Base-by-base conservation (phyloP, 2,329 filamentous ascomycete species). In the Cytospora piceae region DNA sequence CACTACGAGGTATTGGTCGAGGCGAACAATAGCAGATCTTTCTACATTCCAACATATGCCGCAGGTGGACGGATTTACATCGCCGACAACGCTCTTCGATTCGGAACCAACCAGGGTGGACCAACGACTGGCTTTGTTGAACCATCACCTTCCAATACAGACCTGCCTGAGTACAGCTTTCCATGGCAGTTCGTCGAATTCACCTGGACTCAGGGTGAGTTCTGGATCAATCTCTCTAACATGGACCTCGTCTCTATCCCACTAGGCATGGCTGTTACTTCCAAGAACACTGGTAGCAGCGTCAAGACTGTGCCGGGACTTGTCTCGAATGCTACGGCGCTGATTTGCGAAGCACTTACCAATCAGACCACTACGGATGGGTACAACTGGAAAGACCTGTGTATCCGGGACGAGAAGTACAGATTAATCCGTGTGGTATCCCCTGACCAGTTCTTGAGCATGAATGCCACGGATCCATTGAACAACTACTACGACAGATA, bases 181-280 rank as follows among this genome's bases (percentile, higher is more conserved):
- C 27, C 49, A 0, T 66, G 60, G 53, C 54, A 54, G 14, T 66
- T 66, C 2, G 34, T 66, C 11, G 64, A 66, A n/a, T 66, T 66
- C 12, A 58, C 64, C 11, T 66, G 57, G 17, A 46, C 24, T 0
- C 1, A 46, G 14, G 59, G 8, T 2, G 22, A 63, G 1, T 66
- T 66, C 54, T 29, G 56, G 14, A 6, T 57, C 2, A 61, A 66
- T 11, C 39, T 61, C 3, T 63, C 64, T 12, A 58, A 58, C n/a
- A 46, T 63, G 9, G 64, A 66, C 11, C 58, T 63, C 17, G 64
- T 61, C 4, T 42, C 59, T 2, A 58, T 66, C 11, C 61, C 64
- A 1, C 15, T 66, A 11, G 59, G 61, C 9, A 56, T 66, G 7
- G 37, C 42, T 7, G 27, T 63, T 32, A 32, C 24, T 7, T 57